phyloP scores from a whole-genome alignment of 1,284 basidiomycete species.

The Phlebopus sp. region DNA sequence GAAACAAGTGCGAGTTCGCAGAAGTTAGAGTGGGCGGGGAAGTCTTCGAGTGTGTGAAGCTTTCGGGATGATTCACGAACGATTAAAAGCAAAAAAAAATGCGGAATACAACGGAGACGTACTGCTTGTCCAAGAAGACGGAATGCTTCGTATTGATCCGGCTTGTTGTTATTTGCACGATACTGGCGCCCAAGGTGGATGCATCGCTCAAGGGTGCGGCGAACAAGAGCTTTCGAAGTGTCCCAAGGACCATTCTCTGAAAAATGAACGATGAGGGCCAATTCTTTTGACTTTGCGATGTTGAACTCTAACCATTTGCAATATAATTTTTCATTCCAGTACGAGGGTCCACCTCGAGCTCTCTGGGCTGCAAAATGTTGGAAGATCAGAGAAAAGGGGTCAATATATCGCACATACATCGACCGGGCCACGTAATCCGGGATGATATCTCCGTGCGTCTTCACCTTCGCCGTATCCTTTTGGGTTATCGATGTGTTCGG shows the following conservation, averaged over 20 bases:
- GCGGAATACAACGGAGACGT: slow-evolving; percentile 20
- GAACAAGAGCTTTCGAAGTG: slow-evolving; percentile 82
- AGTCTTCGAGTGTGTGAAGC: slow-evolving; percentile 85
- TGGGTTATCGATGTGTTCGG: slow-evolving; percentile 88
- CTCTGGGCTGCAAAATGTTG: slow-evolving; percentile 53
- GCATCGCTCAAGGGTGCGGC: slow-evolving; percentile 73
- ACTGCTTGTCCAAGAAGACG: slow-evolving; percentile 73
- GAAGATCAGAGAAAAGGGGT: neutral
- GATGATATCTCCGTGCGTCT: slow-evolving; percentile 77
- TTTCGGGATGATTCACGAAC: slow-evolving; percentile 23
- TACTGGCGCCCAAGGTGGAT: slow-evolving; percentile 64
- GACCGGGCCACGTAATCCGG: slow-evolving; percentile 68
- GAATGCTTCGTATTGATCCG: slow-evolving; percentile 83
- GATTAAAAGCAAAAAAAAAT: neutral
- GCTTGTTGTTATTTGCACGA: slow-evolving; percentile 54
- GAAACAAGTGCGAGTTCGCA: slow-evolving; percentile 77
- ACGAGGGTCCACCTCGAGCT: slow-evolving; percentile 82
- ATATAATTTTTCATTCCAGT: slow-evolving; percentile 98
- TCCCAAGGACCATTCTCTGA: slow-evolving; percentile 78
- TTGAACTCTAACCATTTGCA: slow-evolving; percentile 60
- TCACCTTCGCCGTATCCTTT: slow-evolving; percentile 86
- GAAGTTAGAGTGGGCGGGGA: slow-evolving; percentile 88
- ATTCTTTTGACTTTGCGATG: too few relatives aligned
- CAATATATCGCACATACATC: slow-evolving; percentile 40
- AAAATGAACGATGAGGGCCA: too few relatives aligned